Evolutionary conservation across 2,329 filamentous ascomycete genomes (phyloP).

Genomic region (Domatiomyces catenatus): DNA sequence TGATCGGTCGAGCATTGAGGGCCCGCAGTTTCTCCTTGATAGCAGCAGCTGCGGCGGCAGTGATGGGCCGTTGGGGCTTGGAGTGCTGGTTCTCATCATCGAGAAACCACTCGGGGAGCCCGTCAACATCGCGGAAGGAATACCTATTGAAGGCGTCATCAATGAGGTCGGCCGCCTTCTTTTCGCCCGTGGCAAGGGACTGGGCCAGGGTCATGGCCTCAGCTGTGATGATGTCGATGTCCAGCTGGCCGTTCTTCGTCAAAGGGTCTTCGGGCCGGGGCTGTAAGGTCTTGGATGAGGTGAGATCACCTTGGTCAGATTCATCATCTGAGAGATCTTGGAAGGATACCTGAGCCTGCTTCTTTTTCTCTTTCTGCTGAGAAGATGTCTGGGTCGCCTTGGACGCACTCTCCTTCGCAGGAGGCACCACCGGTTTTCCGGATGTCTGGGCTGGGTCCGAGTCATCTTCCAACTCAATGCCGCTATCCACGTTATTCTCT

Average conservation of each 20-base stretch:
- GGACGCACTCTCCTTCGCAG: slow-evolving; percentile 8
- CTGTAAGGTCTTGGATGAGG: background rate
- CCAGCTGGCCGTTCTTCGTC: slow-evolving; percentile 35
- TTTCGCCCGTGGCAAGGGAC: slow-evolving; percentile 72
- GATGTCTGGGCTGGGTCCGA: slow-evolving; percentile 5
- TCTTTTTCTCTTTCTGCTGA: slow-evolving; percentile 14
- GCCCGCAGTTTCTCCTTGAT: slow-evolving; percentile 92
- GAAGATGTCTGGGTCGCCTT: slow-evolving; percentile 17
- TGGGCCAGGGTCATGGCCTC: slow-evolving; percentile 98
- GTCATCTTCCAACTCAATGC: slow-evolving; percentile 23
- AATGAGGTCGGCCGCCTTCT: slow-evolving; percentile 59
- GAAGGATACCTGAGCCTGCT: background rate
- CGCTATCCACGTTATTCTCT: slow-evolving; percentile 19
- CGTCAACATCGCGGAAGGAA: slow-evolving; percentile 77
- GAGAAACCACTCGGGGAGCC: slow-evolving; percentile 92
- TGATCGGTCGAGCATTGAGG: slow-evolving; percentile 90
- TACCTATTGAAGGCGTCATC: slow-evolving; percentile 92
- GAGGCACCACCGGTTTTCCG: slow-evolving; percentile 2
- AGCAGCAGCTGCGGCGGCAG: slow-evolving; percentile 71
- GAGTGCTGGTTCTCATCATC: slow-evolving; percentile 82
- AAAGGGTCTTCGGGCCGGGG: slow-evolving; percentile 23
- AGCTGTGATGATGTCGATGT: slow-evolving; percentile 98
- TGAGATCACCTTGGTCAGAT: slow-evolving; percentile 13
- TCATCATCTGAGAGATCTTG: slow-evolving; percentile 23
- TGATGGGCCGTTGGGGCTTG: slow-evolving; percentile 74